Conservation (phyloP, 768 basidiomycete genomes). For the Mycena galericulata region DNA sequence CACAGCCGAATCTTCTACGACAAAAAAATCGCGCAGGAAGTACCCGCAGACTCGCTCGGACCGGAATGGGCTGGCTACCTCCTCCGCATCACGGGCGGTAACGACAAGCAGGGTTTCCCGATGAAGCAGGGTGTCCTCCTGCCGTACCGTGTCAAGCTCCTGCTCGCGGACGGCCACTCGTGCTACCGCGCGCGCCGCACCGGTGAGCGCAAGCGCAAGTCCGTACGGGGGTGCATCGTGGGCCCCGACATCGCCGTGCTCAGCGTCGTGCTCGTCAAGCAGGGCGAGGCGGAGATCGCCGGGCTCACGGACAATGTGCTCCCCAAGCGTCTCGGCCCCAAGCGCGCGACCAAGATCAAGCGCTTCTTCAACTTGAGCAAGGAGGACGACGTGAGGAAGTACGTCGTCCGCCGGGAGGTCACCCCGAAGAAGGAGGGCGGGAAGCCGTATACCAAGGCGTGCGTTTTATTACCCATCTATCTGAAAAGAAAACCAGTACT, state of each 20-base stretch:
- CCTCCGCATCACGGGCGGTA: slow-evolving; percentile 96
- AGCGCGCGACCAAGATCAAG: slow-evolving; percentile 97
- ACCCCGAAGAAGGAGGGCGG: slow-evolving; percentile 87
- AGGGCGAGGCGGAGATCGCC: slow-evolving; percentile 91
- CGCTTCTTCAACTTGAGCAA: slow-evolving; percentile 97
- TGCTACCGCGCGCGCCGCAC: slow-evolving; percentile 94
- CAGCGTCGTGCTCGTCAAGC: slow-evolving; percentile 94
- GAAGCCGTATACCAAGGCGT: slow-evolving; percentile 98
- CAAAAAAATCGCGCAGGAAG: slow-evolving; percentile 97
- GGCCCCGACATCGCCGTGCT: slow-evolving; percentile 97
- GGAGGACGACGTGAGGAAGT: slow-evolving; percentile 98
- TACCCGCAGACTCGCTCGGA: slow-evolving; percentile 89
- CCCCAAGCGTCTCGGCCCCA: slow-evolving; percentile 96
- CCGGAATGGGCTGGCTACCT: slow-evolving; percentile 98
- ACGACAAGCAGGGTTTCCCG: slow-evolving; percentile 99
- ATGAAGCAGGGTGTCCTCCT: slow-evolving; percentile 99
- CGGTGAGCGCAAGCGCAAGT: slow-evolving; percentile 99
- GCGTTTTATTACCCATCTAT: slow-evolving; percentile 54
- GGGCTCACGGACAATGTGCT: slow-evolving; percentile 93
- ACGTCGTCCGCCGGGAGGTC: slow-evolving; percentile 94
- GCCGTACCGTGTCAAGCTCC: slow-evolving; percentile 92
- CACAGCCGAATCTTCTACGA: slow-evolving; percentile 96
- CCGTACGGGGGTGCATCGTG: slow-evolving; percentile 98
- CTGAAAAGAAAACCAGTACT: too few species aligned
- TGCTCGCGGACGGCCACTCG: slow-evolving; percentile 96